Conservation (phyloP, 371 early-diverging fungal species). For the Apophysomyces ossiformis region DNA sequence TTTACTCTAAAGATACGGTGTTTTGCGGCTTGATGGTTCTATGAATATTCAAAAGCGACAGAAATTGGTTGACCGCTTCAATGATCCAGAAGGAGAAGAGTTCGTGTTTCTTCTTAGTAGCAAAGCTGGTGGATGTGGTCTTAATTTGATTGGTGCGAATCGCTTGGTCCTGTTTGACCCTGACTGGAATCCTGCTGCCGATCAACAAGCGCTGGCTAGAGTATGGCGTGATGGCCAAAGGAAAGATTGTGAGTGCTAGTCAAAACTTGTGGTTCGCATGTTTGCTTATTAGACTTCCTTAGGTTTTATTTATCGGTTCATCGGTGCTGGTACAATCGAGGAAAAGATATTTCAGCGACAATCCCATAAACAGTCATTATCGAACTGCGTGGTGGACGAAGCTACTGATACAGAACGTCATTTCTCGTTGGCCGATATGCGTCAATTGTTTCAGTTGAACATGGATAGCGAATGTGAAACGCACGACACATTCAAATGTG, state of each 20-base stretch:
- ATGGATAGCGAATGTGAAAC: constrained; percentile 86
- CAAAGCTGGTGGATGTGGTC: constrained; percentile 98
- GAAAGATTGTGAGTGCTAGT: constrained; percentile 66
- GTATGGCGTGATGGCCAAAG: constrained; percentile 98
- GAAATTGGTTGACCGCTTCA: constrained; percentile 94
- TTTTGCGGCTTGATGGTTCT: constrained; percentile 90
- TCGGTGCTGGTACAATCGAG: constrained; percentile 95
- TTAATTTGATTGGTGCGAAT: constrained; percentile 97
- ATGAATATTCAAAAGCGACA: constrained; percentile 91
- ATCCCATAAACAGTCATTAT: constrained; percentile 87
- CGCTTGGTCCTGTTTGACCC: constrained; percentile 94
- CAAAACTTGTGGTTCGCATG: neutral
- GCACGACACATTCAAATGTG: constrained; percentile 95
- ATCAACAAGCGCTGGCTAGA: constrained; percentile 90
- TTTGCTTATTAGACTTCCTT: constrained; percentile 14
- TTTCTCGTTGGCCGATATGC: constrained; percentile 88
- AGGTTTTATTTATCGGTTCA: constrained; percentile 95
- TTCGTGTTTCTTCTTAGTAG: constrained; percentile 95
- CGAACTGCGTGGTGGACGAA: constrained; percentile 94
- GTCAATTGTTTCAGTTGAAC: constrained; percentile 86
- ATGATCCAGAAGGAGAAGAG: constrained; percentile 82
- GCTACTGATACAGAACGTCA: constrained; percentile 90
- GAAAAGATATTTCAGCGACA: constrained; percentile 98
- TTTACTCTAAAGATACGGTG: constrained; percentile 60
- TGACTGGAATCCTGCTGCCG: constrained; percentile 86